Base-by-base conservation (phyloP, 495 filamentous ascomycete species). In the Penicillium crystallinum region DNA sequence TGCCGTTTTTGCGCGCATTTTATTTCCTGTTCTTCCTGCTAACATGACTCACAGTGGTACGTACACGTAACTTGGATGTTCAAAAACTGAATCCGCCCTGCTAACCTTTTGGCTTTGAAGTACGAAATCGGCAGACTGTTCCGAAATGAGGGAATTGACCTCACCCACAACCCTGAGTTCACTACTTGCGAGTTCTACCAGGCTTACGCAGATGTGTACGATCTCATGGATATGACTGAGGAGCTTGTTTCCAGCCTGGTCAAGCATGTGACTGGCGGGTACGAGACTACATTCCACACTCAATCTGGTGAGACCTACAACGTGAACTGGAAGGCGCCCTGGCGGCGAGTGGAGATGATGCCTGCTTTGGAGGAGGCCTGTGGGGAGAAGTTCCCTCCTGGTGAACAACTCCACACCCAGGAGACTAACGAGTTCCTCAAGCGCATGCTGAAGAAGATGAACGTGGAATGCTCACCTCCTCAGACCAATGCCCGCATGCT, bases 81-180 rank as follows among this genome's bases (percentile, higher is more conserved):
- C 3, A 27, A 27, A 3, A 7, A 27, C 7, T 3, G 7, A 27
- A 27, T 7, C 23, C 7, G 23, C 3, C 7, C 23, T 3, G 23
- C 23, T 27, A 27, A 27, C 23, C 23, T 7, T 7, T 27, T 27
- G 3, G 3, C 7, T 17, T 70, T 80, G 85, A 57, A 23, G 91
- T 97, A 93, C 69, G 93, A 99, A 63, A 79, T 97, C 45, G 93
- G 95, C 17, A 82, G 87, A 2, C 85, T 89, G 54, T 96, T 97
- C 80, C 78, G 93, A 52, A 99, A 97, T 59, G 93, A 99, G 68
- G 91, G 89, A 47, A 88, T 95, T 61, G 93, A 99, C 72, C 76
- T 95, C 46, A 97, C 93, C 12, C 95, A 99, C 77, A 99, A 99
- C 74, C 93, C 93, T 2, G 93, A 99, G 63, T 99, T 97, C 77